Evolutionary conservation across 1,284 basidiomycete species (phyloP), one percentile per base, ranked within the genome.

Genomic region (Apiotrichum mycotoxinovorans): DNA sequence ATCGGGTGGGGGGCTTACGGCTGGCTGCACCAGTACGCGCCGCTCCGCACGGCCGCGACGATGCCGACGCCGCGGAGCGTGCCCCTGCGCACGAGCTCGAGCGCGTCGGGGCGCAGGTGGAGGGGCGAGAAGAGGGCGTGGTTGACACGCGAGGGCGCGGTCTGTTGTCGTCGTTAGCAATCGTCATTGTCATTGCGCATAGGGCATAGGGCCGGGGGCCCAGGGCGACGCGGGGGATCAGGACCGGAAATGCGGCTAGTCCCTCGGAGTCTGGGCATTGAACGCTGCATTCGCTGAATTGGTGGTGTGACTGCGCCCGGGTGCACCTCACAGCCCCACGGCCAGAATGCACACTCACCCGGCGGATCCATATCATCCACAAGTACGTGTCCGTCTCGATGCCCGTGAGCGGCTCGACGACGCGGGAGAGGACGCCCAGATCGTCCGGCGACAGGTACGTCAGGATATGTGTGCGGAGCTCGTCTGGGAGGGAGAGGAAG

Each of bases 361-460:
- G 30, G 17, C 37, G 46, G 18, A 65, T 54, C 66, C 66, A 67
- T 8, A 64, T 46, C 2, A 43, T 44, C 50, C 59, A 51, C 14
- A 67, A 59, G 45, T 63, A 65, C 37, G 42, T 34, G 37, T 67
- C 61, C 17, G 53, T 48, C 53, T 67, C 66, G 17, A 67, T 30
- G 17, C 66, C 66, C 15, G 35, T 45, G 15, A 67, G 56, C 9
- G 51, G 58, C 30, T 45, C 45, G 27, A 65, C 63, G 34, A 54
- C 54, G 20, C 62, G 56, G 7, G 66, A 63, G 27, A 67, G 57
- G 42, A 59, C 46, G 42, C 61, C 56, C 22, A 66, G 62, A 58
- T 71, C 58, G 53, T 65, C 57, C 3, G 65, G 58, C 15, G 65
- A 54, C 27, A 68, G 61, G 55, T 60, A 63, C 35, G 60, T 56